These are phyloP conservation scores for Xylaria sp. DNA, from an alignment of 2,329 filamentous ascomycete genomes.

Conservation along the genomic window DNA sequence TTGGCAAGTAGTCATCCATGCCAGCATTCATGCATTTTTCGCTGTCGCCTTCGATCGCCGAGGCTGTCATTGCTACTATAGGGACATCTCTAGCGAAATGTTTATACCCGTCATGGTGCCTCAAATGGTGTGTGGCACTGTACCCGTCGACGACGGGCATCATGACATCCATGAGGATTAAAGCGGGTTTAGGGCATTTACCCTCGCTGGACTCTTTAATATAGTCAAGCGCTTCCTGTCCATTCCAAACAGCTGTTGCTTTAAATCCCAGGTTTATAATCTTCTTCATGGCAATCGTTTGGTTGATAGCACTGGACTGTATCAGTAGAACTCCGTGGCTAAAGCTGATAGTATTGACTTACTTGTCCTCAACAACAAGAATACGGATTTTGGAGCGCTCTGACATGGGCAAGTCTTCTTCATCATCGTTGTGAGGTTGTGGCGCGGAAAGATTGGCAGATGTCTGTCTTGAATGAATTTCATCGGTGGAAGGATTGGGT, in stretches of 20 bases:
- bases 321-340: background rate
- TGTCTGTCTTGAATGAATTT: too few relatives aligned
- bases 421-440: background rate
- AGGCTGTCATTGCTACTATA: conserved; percentile 11
- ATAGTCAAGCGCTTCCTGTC: conserved; percentile 5
- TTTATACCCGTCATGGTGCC: background rate
- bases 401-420: background rate
- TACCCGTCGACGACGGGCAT: conserved; percentile 12
- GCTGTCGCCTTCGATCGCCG: conserved; percentile 1
- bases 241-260: conserved; percentile 4
- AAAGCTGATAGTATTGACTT: background rate
- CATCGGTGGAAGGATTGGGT: background rate
- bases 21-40: conserved; percentile 7
- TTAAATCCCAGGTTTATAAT: conserved; percentile 3
- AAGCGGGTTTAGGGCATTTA: background rate
- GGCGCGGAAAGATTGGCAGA: background rate
- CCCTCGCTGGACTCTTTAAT: background rate
- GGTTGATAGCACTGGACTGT: background rate
- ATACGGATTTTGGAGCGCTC: background rate
- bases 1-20: conserved; percentile 8
- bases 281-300: conserved; percentile 3
- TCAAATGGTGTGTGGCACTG: background rate
- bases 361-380: conserved; percentile 10
- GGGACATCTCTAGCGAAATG: background rate
- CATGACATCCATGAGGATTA: conserved; percentile 11